Percentiles rank a stretch among this genome's conserved stretches.
These are phyloP conservation scores for Pyrenula massariospora DNA, from an alignment of 495 filamentous ascomycete genomes.

Conservation along the genomic window DNA sequence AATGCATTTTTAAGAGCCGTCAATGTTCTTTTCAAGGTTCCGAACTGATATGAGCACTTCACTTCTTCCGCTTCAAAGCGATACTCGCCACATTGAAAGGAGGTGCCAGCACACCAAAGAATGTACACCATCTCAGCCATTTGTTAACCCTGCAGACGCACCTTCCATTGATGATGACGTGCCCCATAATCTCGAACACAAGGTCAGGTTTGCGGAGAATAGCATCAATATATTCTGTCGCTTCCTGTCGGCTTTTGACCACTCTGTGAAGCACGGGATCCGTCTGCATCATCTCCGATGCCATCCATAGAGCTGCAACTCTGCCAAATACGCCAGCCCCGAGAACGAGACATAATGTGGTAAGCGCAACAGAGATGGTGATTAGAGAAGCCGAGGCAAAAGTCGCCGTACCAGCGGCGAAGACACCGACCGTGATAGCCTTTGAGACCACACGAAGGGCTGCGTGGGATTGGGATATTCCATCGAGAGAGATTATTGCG, in stretches of 20 bases:
- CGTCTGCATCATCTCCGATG: background rate
- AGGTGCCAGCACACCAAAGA: constrained; percentile 8
- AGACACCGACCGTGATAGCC: constrained; percentile 5
- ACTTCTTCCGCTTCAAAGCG: background rate
- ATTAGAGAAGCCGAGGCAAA: constrained; percentile 10
- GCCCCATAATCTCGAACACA: constrained; percentile 7
- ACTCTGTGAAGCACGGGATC: background rate
- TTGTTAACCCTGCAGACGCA: background rate
- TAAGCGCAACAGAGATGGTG: constrained; percentile 5
- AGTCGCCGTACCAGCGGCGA: constrained; percentile 9
- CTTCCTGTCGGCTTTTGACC: background rate
- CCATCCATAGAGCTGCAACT: background rate
- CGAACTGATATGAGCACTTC: no score
- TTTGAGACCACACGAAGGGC: constrained; percentile 4
- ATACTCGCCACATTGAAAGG: constrained; percentile 4
- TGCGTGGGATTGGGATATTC: constrained; percentile 5
- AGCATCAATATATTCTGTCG: background rate
- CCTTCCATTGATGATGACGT: constrained; percentile 9
- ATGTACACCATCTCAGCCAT: constrained; percentile 3
- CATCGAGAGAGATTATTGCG: constrained; percentile 8
- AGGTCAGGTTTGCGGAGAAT: background rate
- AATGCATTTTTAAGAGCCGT: no score
- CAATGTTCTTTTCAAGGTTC: no score
- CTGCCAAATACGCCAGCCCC: constrained; percentile 1
- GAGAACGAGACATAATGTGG: constrained; percentile 6